These are phyloP conservation scores for Exophiala mesophila DNA, from an alignment of 2,329 filamentous ascomycete genomes.

Conservation along the genomic window DNA sequence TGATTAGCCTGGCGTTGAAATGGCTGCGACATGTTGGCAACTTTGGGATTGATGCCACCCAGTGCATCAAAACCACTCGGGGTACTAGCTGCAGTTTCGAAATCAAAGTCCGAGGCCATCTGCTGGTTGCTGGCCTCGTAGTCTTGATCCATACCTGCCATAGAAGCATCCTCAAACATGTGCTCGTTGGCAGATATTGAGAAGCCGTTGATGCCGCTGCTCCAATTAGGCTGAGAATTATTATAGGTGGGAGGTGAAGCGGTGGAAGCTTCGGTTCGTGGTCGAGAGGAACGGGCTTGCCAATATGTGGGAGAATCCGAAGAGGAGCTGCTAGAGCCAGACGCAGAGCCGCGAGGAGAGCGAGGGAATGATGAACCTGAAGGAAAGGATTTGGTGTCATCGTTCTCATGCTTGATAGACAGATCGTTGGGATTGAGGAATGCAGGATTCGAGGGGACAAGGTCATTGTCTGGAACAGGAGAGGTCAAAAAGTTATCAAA, in stretches of 20 bases:
- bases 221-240: slow-evolving; percentile 26
- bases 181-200: slow-evolving; percentile 36
- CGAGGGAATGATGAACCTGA: slow-evolving; percentile 27
- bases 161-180: slow-evolving; percentile 36
- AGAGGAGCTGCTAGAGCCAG: slow-evolving; percentile 41
- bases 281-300: slow-evolving; percentile 38
- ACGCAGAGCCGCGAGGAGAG: slow-evolving; percentile 42
- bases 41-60: slow-evolving; percentile 27
- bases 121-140: slow-evolving; percentile 43
- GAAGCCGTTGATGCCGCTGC: slow-evolving; percentile 30
- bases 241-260: slow-evolving; percentile 38
- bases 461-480: slow-evolving; percentile 31
- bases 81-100: slow-evolving; percentile 45
- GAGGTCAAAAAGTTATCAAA: slow-evolving; percentile 40
- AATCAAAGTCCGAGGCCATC: slow-evolving; percentile 47
- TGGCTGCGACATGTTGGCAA: slow-evolving; percentile 10
- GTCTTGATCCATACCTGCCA: slow-evolving; percentile 35
- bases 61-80: slow-evolving; percentile 38
- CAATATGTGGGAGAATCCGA: slow-evolving; percentile 37
- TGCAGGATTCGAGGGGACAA: slow-evolving; percentile 28
- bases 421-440: slow-evolving; percentile 28
- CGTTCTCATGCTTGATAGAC: slow-evolving; percentile 20
- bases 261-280: slow-evolving; percentile 38
- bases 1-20: slow-evolving; percentile 12
- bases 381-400: slow-evolving; percentile 27